Base-by-base conservation (phyloP, 2,329 filamentous ascomycete species). In the Dryadomyces quercivorus region DNA sequence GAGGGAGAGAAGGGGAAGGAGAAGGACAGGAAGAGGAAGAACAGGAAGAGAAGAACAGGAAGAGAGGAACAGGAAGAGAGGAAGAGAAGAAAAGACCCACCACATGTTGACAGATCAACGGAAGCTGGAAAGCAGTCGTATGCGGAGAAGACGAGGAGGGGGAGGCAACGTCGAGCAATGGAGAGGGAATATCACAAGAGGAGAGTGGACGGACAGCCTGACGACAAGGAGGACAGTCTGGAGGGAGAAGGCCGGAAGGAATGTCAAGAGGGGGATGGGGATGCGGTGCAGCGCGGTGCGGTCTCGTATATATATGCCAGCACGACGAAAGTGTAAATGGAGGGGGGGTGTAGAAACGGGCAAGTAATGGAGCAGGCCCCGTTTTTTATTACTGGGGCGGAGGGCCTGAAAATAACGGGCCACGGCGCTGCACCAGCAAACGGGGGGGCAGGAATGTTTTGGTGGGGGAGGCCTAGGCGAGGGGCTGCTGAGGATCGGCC, bases 61-160 rank as follows among this genome's bases (percentile, higher is more conserved):
- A 26, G 21, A n/a, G 9, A 13, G 12, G 21, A n/a, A 44, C 18
- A 46, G 38, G 15, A 10, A 34, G 34, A 31, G 34, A 12, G 5
- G 3, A 9, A 9, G 20, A 45, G 10, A 36, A 40, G 31, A 21
- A 13, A 34, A n/a, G 13, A 55, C 66, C 55, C 65, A 68, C 66
- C 65, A 67, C 66, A 69, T 68, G 57, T 62, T 67, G 65, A 22
- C 10, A 38, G 15, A 21, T 26, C 21, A 7, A 31, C 26, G 18
- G 16, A 42, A n/a, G n/a, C n/a, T 52, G 48, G 18, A 44, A 53
- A 46, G n/a, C 26, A 50, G 34, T 43, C 34, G 44, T n/a, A 40
- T 36, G 22, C 43, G 54, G 26, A 45, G 20, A 38, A 53, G 54
- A 13, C 45, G 45, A 43, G 45, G 21, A 40, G 52, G 46, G 34